Conservation (phyloP, 768 basidiomycete genomes). For the Tylopilus cervinicoccineus region DNA sequence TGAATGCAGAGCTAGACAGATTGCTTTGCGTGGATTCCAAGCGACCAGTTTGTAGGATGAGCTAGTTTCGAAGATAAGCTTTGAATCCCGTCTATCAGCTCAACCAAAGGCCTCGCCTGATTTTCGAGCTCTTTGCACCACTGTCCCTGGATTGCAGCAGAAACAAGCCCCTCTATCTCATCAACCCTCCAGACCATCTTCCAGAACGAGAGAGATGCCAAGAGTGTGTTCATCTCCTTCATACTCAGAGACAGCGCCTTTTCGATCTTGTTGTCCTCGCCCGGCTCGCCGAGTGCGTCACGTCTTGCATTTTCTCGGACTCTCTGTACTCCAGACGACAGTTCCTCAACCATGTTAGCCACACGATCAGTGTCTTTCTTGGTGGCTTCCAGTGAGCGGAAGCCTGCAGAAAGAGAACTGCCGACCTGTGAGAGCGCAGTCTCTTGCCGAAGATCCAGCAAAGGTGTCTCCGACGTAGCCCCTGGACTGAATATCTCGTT, state of each 20-base stretch:
- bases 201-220: conserved; percentile 38
- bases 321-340: conserved; percentile 39
- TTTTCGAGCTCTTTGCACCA: conserved; percentile 49
- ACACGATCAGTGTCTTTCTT: conserved; percentile 36
- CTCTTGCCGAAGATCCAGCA: conserved; percentile 31
- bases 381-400: conserved; percentile 26
- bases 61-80: conserved; percentile 33
- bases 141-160: conserved; percentile 26
- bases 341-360: conserved; percentile 30
- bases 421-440: conserved; percentile 38
- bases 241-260: conserved; percentile 27
- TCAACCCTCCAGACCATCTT: conserved; percentile 38
- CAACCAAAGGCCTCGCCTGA: conserved; percentile 33
- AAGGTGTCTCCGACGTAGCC: conserved; percentile 1
- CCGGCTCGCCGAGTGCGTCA: conserved; percentile 37
- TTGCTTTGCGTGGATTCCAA: conserved; percentile 45
- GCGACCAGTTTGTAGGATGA: conserved; percentile 61
- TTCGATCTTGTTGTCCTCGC: conserved; percentile 19
- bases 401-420: conserved; percentile 38
- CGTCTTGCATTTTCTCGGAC: conserved; percentile 32
- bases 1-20: conserved; percentile 39
- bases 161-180: conserved; percentile 35
- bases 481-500: conserved; percentile 13
- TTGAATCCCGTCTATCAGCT: not conserved
- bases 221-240: conserved; percentile 27